These are phyloP conservation scores for Mortierella sp. DNA, from an alignment of 371 early-diverging fungal species.

Conservation along the genomic window DNA sequence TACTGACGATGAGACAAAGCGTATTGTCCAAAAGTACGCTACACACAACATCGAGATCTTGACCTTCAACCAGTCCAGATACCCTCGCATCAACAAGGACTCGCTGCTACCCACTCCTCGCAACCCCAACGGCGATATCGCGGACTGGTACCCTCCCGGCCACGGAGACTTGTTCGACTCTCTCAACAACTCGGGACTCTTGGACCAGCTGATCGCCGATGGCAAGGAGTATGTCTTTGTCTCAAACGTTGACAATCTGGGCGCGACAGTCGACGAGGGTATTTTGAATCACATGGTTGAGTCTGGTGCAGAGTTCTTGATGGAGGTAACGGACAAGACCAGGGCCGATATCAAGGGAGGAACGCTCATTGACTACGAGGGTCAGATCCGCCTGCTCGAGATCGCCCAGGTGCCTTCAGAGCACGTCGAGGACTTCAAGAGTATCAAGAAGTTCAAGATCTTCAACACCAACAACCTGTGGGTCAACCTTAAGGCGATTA, in stretches of 20 bases:
- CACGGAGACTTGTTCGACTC: conserved; percentile 99
- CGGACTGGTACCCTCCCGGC: conserved; percentile 95
- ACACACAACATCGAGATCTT: conserved; percentile 90
- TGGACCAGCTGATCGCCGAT: conserved; percentile 94
- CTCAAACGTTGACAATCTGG: conserved; percentile 99
- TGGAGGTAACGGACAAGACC: conserved; percentile 99
- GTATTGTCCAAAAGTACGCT: conserved; percentile 97
- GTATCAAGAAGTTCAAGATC: conserved; percentile 99
- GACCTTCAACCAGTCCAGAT: conserved; percentile 98
- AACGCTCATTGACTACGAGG: conserved; percentile 98
- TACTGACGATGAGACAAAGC: conserved; percentile 97
- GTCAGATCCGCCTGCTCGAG: conserved; percentile 95
- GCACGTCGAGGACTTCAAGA: conserved; percentile 99
- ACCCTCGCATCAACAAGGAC: conserved; percentile 96
- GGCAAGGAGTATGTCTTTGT: conserved; percentile 99
- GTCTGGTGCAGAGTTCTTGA: conserved; percentile 94
- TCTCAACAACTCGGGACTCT: conserved; percentile 93
- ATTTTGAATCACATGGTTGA: conserved; percentile 94
- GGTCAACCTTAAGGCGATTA: conserved; percentile 96
- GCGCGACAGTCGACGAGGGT: conserved; percentile 97
- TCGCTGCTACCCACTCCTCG: conserved; percentile 90
- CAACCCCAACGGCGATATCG: conserved; percentile 62
- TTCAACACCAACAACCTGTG: conserved; percentile 99
- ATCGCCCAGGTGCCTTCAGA: conserved; percentile 99
- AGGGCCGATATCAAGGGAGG: conserved; percentile 99